phyloP scores from a whole-genome alignment of 208 protist genomes.

The Crithidia bombi region DNA sequence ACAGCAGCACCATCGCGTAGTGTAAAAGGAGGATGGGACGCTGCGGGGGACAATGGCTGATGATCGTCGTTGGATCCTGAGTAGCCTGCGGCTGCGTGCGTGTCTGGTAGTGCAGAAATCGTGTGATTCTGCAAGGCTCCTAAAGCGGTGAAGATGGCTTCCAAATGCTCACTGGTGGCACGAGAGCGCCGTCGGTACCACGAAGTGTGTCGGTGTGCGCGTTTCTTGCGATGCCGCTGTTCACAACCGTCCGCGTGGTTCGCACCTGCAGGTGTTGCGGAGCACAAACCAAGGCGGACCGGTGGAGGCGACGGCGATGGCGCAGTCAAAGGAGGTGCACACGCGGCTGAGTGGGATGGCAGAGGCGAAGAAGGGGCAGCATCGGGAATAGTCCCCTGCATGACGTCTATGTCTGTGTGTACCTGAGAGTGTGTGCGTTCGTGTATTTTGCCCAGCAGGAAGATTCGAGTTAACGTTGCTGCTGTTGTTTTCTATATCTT shows the following conservation, averaged over 20 bases:
- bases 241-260: background rate
- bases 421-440: background rate
- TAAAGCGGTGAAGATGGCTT: background rate
- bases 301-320: background rate
- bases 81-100: background rate
- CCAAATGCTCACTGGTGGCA: slow-evolving; percentile 8
- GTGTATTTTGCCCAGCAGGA: background rate
- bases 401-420: background rate
- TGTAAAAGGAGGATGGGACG: background rate
- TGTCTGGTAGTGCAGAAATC: background rate
- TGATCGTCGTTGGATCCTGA: background rate
- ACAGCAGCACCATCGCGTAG: slow-evolving; percentile 20
- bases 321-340: background rate
- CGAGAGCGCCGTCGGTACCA: background rate
- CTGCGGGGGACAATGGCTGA: background rate
- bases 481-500: background rate
- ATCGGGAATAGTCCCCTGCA: background rate
- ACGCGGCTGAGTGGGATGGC: background rate
- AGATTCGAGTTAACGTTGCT: no score
- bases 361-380: background rate
- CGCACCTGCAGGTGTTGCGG: background rate
- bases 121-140: background rate
- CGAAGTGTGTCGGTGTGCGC: background rate
- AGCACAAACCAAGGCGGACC: background rate
- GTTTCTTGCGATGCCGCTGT: background rate